Base-by-base conservation (phyloP, 1,139 yeast genomes). In the Yamadazyma sp. region DNA sequence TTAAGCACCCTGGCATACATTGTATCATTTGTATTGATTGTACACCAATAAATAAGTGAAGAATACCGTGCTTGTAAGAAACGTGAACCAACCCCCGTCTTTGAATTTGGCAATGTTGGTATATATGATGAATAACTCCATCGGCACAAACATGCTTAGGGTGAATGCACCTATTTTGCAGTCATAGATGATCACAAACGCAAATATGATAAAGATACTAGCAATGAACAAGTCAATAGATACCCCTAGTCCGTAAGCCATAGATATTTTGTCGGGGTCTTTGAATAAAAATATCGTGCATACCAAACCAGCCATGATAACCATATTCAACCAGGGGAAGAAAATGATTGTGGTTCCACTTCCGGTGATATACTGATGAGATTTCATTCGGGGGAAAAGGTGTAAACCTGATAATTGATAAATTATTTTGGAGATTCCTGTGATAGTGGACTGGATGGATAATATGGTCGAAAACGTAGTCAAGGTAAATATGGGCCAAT, bases 171-270 rank as follows among this genome's bases (percentile, higher is more conserved):
- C 25, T 4, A 23, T 20, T 3, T 22, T 25, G 12, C 8, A 14
- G 16, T 38, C 24, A 24, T 43, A 32, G 2, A 45, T 38, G 12
- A 43, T 26, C 5, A 39, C 16, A 7, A 34, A 37, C 4, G 37
- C 22, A 2, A 77, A 52, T 11, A 70, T 42, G 33, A 76, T 66
- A 58, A 79, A 61, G 16, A 53, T 42, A 0, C 81, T 68, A 1
- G 84, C 79, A 34, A 79, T 66, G 24, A 76, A 46, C 44, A 79
- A 75, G 49, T 78, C 83, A 41, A 79, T 52, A 0, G 81, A 64
- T 31, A 79, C 75, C 15, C 83, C 83, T 40, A 78, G 64, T 4
- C 83, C 83, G 51, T 79, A 79, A 14, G 83, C 83, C 10, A 81
- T 76, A 0, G 83, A 74, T 31, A 78, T 80, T 37, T 64, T 67